Base-by-base conservation (phyloP, 768 basidiomycete genomes). In the Termitomyces sp. region DNA sequence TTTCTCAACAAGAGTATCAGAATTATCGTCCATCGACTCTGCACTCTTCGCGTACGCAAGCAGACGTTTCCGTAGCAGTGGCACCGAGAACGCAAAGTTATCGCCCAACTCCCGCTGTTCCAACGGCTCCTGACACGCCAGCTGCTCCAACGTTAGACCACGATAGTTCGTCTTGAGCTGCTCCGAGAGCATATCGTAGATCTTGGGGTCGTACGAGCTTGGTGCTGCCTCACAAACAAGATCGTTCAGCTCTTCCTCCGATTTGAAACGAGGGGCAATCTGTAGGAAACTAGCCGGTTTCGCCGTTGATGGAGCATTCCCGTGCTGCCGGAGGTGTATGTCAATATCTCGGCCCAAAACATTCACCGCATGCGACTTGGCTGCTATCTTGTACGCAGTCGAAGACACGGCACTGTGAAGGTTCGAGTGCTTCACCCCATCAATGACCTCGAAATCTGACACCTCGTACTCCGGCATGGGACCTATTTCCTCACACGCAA, bases 41-140 rank as follows among this genome's bases (percentile, higher is more conserved):
- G 76, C 72, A 8, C 71, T 72, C 38, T 67, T 57, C 8, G 72
- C 71, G 67, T 81, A 86, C 0, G 82, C 83, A 37, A 81, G 81
- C 50, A 92, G 75, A 17, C 90, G 82, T n/a, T 78, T 77, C 50
- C 83, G 82, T 32, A 91, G 77, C 7, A 90, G 74, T 2, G 75
- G 66, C 36, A 79, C 74, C 11, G 89, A 87, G 72, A 94, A 96
- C 6, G 85, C 74, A 68, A 93, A 98, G 57, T 83, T 79, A 56
- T 92, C 86, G 0, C 96, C 95, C 63, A 89, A 91, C 45, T 89
- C 85, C 48, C 94, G 86, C 63, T 91, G 85, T 3, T 82, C 77
- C 12, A 82, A 59, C 1, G 87, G 83, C n/a, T 83, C 83, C 38
- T 86, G 84, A 0, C 80, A 78, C 54, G 83, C 85, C 29, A 95